These are phyloP conservation scores for Cordyceps militaris DNA, from an alignment of 2,329 filamentous ascomycete genomes.

Conservation along the genomic window DNA sequence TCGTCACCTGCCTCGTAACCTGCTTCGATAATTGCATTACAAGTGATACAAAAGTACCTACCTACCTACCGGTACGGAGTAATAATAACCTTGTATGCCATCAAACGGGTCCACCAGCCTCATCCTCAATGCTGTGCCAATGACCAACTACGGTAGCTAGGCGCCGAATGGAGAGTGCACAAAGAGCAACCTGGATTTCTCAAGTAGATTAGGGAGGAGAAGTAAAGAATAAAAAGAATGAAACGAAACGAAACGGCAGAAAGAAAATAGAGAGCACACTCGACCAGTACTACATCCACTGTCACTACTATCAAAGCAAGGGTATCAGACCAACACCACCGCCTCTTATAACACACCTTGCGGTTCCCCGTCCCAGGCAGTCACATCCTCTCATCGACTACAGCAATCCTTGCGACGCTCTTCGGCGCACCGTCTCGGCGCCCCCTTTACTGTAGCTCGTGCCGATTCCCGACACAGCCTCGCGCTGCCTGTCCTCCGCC, in stretches of 20 bases:
- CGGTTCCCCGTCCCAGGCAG: background rate
- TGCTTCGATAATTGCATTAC: background rate
- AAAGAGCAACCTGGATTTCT: too few species aligned
- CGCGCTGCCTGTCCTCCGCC: background rate
- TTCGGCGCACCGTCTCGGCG: background rate
- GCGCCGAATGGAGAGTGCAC: background rate
- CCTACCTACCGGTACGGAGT: too few species aligned
- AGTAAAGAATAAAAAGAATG: background rate
- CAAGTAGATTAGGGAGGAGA: too few species aligned
- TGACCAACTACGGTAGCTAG: background rate
- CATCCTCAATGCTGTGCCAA: background rate
- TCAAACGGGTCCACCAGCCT: background rate
- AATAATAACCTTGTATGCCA: too few species aligned
- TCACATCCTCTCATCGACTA: background rate
- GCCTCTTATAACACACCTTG: background rate
- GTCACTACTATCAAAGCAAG: background rate
- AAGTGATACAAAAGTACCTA: too few species aligned
- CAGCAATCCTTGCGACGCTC: background rate
- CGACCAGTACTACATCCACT: background rate
- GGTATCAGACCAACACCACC: slow-evolving; percentile 3
- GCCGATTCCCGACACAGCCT: background rate
- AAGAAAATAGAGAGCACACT: background rate
- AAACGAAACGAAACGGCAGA: too few species aligned
- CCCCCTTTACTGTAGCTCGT: slow-evolving; percentile 11
- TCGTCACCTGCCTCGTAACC: too few species aligned